These are phyloP conservation scores for Russula earlei DNA, from an alignment of 768 basidiomycete genomes.

Conservation along the genomic window DNA sequence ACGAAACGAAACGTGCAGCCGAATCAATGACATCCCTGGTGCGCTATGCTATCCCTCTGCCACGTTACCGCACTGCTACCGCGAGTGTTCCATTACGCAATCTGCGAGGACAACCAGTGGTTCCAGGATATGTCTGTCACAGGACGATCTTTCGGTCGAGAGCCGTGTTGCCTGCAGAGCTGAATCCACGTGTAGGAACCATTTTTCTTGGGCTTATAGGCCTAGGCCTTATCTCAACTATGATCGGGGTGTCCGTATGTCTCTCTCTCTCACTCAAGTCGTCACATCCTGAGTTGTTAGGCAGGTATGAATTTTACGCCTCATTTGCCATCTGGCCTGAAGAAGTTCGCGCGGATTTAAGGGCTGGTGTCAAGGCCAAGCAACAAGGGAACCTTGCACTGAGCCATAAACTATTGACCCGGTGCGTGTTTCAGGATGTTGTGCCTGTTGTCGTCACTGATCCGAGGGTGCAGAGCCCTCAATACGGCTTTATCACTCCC, in stretches of 20 bases:
- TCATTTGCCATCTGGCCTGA: constrained; percentile 58
- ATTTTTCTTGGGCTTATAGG: constrained; percentile 12
- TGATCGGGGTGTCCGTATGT: constrained; percentile 17
- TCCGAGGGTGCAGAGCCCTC: constrained; percentile 37
- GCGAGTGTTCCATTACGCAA: neutral
- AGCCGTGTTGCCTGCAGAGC: neutral
- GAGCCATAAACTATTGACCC: constrained; percentile 42
- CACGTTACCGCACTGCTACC: neutral
- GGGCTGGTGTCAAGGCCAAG: constrained; percentile 54
- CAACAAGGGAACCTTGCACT: constrained; percentile 43
- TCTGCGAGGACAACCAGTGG: neutral
- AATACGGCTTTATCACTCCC: constrained; percentile 41
- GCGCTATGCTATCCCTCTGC: neutral
- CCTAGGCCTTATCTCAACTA: constrained; percentile 10
- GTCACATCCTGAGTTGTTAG: constrained; percentile 23
- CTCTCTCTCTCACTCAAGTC: neutral
- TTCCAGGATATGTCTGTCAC: neutral
- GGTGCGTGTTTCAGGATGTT: constrained; percentile 32
- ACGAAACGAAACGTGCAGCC: too few relatives aligned
- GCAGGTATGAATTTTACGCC: constrained; percentile 47
- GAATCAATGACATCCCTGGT: constrained; percentile 1
- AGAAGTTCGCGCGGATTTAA: constrained; percentile 53
- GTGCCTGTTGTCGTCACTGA: neutral
- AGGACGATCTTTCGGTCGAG: constrained; percentile 5
- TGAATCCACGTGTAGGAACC: constrained; percentile 8